phyloP scores from a whole-genome alignment of 768 basidiomycete genomes.

The Tylopilus cervinicoccineus region DNA sequence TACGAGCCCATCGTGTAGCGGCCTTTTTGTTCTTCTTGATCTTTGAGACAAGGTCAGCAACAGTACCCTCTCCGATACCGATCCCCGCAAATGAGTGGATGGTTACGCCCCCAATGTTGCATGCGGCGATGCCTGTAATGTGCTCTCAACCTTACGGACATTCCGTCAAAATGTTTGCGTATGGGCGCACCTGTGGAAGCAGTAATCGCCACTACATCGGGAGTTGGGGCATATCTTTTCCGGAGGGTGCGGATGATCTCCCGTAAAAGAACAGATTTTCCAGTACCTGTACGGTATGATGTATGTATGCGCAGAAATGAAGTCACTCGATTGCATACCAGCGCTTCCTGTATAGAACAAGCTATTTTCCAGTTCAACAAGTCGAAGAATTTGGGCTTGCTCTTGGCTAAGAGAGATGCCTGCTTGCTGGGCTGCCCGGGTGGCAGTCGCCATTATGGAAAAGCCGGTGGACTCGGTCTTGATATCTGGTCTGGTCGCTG shows the following conservation, averaged over 20 bases:
- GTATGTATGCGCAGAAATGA: slow-evolving; percentile 16
- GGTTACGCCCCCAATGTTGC: slow-evolving; percentile 95
- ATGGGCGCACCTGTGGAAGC: slow-evolving; percentile 76
- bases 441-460: slow-evolving; percentile 2
- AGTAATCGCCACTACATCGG: slow-evolving; percentile 86
- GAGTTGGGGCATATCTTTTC: slow-evolving; percentile 45
- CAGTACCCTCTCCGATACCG: slow-evolving; percentile 70
- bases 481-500: slow-evolving; percentile 10
- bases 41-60: slow-evolving; percentile 58
- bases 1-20: slow-evolving; percentile 71
- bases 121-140: slow-evolving; percentile 80
- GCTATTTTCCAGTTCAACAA: slow-evolving; percentile 70
- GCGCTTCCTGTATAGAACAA: slow-evolving; percentile 98
- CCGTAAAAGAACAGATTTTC: slow-evolving; percentile 91
- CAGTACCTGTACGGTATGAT: slow-evolving; percentile 63
- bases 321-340: slow-evolving; percentile 47
- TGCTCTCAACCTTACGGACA: background rate
- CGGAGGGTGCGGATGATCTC: slow-evolving; percentile 81
- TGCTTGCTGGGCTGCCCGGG: slow-evolving; percentile 26
- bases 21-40: slow-evolving; percentile 86
- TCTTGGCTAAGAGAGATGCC: slow-evolving; percentile 73
- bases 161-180: background rate
- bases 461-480: slow-evolving; percentile 6
- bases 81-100: slow-evolving; percentile 96
- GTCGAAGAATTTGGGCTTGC: slow-evolving; percentile 76